Evolutionary conservation across 192 early-diverging fungal species (phyloP), one percentile per base, ranked within the genome.

Genomic region (Chytriomyces hyalinus): DNA sequence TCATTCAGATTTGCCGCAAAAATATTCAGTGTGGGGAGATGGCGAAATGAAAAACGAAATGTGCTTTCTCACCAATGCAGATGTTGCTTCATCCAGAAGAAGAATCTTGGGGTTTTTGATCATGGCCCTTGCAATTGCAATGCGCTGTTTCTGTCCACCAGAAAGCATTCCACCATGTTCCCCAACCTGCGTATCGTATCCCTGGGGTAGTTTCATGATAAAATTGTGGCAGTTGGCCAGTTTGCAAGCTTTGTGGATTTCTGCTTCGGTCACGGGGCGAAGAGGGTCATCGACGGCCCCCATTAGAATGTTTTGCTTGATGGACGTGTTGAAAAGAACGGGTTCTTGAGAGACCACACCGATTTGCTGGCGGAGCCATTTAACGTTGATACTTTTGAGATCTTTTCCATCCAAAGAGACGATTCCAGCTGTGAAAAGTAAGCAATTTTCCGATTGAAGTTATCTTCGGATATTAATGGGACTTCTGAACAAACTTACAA

Each of bases 301-400:
- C 49, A 77, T 89, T 5, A 91, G 64, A 49, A 99, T 87, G 83
- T 99, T 99, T 78, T 96, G 89, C 76, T 87, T 85, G 75, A 99
- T 93, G 64, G 91, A 83, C 69, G 91, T 81, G 24, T 91, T 91
- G 80, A 87, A 88, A 49, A 98, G 88, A 57, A 97, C 91, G 1
- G 96, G 97, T 79, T 95, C 96, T 87, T 96, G 96, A 65, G 89
- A 88, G 67, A 97, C 96, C 17, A 98, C 85, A 59, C 95, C 97
- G 67, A 98, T 93, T 67, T 94, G 91, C 45, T 93, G 91, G n/a
- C 96, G 89, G 45, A 96, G 79, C 86, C 91, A 95, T n/a, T 84
- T 81, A 44, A 98, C 87, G 67, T 97, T 95, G 75, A 91, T 86
- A 67, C 92, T 88, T 73, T 88, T 92, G 71, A 96, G 80, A 67